A percentile compares a stretch with the other conserved stretches of the same genome.
These are phyloP conservation scores for Aspergillus sclerotioniger DNA, from an alignment of 495 filamentous ascomycete species.

Conservation along the genomic window DNA sequence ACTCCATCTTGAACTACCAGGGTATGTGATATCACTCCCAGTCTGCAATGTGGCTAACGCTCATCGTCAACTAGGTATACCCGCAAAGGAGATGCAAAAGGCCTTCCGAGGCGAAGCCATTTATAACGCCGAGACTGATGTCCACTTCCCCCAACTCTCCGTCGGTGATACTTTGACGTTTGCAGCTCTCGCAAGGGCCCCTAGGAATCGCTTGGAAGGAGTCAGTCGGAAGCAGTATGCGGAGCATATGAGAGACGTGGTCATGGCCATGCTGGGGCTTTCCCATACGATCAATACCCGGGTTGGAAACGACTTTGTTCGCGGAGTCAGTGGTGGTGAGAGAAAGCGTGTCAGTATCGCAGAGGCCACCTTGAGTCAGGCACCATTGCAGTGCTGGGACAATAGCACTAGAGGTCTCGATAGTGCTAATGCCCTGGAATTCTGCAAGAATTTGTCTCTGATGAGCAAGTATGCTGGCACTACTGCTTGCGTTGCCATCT, in stretches of 20 bases:
- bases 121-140: conserved; percentile 57
- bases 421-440: conserved; percentile 52
- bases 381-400: conserved; percentile 71
- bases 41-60: conserved; percentile 8
- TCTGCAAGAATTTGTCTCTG: conserved; percentile 1
- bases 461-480: conserved; percentile 1
- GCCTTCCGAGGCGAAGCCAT: conserved; percentile 62
- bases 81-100: conserved; percentile 60
- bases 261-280: conserved; percentile 64
- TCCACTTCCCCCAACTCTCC: conserved; percentile 59
- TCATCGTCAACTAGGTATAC: conserved; percentile 45
- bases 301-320: conserved; percentile 69
- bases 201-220: conserved; percentile 36
- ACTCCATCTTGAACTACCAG: conserved; percentile 46
- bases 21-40: conserved; percentile 17
- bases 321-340: conserved; percentile 74
- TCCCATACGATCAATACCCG: conserved; percentile 71
- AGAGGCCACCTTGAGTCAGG: conserved; percentile 12
- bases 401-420: conserved; percentile 79
- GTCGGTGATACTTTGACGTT: conserved; percentile 62
- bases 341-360: conserved; percentile 61
- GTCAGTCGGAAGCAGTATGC: conserved; percentile 44
- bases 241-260: conserved; percentile 48
- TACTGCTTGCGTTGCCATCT: conserved; percentile 55
- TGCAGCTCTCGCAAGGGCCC: conserved; percentile 47